Evolutionary conservation across 2,329 filamentous ascomycete genomes (phyloP).

Genomic region (Ophiostoma himal-ulmi): DNA sequence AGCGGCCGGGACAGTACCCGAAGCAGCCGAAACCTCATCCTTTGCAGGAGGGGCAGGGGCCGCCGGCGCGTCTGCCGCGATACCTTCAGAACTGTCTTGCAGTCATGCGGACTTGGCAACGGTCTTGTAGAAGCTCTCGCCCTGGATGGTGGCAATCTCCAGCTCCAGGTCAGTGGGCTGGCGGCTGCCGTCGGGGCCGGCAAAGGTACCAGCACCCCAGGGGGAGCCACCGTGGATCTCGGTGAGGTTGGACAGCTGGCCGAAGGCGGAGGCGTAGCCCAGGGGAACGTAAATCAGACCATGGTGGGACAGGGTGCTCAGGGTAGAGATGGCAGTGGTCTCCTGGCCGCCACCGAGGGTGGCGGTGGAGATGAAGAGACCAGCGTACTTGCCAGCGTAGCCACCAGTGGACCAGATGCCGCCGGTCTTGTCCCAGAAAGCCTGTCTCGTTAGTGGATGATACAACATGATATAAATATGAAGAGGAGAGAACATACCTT

Average conservation of each 20-base stretch:
- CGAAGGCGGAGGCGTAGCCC: conserved; percentile 79
- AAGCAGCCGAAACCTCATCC: conserved; percentile 16
- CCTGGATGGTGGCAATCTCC: conserved; percentile 73
- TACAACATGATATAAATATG: not conserved
- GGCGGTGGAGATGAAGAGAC: conserved; percentile 84
- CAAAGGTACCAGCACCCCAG: conserved; percentile 93
- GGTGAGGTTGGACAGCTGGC: conserved; percentile 59
- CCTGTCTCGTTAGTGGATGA: conserved; percentile 20
- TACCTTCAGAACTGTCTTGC: conserved; percentile 49
- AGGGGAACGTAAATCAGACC: conserved; percentile 95
- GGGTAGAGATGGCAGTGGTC: conserved; percentile 69
- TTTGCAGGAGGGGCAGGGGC: not conserved
- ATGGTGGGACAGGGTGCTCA: conserved; percentile 87
- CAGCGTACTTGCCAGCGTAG: conserved; percentile 83
- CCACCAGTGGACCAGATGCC: conserved; percentile 72
- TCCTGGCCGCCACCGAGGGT: conserved; percentile 88
- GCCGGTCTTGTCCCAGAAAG: conserved; percentile 87
- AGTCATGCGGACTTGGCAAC: conserved; percentile 73
- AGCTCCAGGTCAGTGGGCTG: conserved; percentile 72
- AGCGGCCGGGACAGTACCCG: conserved; percentile 22
- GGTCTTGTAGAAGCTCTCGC: conserved; percentile 73
- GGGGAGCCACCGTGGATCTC: conserved; percentile 83
- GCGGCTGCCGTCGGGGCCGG: conserved; percentile 71
- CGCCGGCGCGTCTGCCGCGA: conserved; percentile 25
- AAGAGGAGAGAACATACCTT: conserved; percentile 46